Conservation (phyloP, 139 green algal genomes). For the Picochlorum sp. region DNA sequence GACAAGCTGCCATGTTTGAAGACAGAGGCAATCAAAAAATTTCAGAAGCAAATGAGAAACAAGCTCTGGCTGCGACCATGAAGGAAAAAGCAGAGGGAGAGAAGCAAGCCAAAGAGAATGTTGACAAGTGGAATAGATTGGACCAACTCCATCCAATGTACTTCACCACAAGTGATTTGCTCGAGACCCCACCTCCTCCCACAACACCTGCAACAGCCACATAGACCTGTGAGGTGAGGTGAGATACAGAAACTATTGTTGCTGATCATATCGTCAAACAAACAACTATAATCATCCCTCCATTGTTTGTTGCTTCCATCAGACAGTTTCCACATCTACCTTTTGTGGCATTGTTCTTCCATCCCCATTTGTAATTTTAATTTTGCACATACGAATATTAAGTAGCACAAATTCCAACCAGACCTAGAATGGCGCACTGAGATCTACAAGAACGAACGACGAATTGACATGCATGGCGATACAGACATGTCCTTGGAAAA, state of each 20-base stretch:
- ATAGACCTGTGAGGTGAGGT: not conserved
- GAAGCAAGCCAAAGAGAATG: not conserved
- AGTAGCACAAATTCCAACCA: no score
- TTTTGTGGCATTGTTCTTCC: no score
- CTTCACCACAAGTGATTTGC: not conserved
- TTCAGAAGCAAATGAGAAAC: not conserved
- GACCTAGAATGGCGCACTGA: no score
- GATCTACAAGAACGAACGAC: no score
- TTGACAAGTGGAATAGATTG: not conserved
- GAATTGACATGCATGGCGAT: no score
- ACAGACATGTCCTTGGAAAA: not conserved
- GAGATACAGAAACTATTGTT: no score
- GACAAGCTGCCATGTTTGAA: not conserved
- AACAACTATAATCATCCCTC: no score
- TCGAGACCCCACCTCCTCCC: not conserved
- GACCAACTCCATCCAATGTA: conserved; percentile 4
- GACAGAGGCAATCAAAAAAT: not conserved
- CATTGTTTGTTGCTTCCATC: no score
- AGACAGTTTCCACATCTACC: no score
- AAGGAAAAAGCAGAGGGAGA: not conserved
- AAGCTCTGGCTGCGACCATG: not conserved
- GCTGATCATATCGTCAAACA: not conserved
- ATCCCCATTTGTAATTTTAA: no score
- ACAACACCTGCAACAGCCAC: not conserved
- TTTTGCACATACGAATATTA: no score